phyloP scores from a whole-genome alignment of 2,329 filamentous ascomycete species.

The Zelopaecilomyces penicillatus region DNA sequence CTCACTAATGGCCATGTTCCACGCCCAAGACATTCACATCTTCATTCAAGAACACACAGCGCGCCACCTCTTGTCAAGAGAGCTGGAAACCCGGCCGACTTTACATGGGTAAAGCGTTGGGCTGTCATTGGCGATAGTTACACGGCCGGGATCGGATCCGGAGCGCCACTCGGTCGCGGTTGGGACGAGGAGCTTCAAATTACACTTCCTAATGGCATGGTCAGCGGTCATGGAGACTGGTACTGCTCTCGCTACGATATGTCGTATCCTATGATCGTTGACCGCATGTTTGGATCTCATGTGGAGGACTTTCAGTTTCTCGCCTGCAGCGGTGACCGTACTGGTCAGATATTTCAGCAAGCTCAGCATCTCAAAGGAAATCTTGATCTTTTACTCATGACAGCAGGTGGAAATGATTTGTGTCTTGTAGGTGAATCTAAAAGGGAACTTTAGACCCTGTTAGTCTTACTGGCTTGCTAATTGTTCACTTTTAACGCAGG shows the following conservation, averaged over 20 bases:
- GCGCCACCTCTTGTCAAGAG: no score
- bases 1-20: no score
- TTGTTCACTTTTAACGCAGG: background rate
- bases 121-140: slow-evolving; percentile 30
- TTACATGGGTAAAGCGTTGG: slow-evolving; percentile 22
- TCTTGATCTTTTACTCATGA: slow-evolving; percentile 27
- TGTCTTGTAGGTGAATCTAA: slow-evolving; percentile 16
- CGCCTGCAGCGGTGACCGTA: slow-evolving; percentile 20
- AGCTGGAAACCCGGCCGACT: slow-evolving; percentile 5
- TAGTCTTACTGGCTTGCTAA: background rate
- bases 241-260: slow-evolving; percentile 22
- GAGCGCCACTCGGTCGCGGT: slow-evolving; percentile 11
- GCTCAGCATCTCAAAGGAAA: slow-evolving; percentile 15
- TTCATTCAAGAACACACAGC: no score
- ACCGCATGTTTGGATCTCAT: slow-evolving; percentile 13
- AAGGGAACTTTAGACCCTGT: background rate
- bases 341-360: slow-evolving; percentile 20
- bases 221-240: slow-evolving; percentile 9
- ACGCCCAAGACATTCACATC: no score
- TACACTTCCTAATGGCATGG: no score
- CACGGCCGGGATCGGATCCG: slow-evolving; percentile 27
- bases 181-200: background rate
- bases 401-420: slow-evolving; percentile 30
- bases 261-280: slow-evolving; percentile 19
- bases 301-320: slow-evolving; percentile 21